Evolutionary conservation across 2,329 filamentous ascomycete species (phyloP), one percentile per base, ranked within the genome.

Genomic region (Phyllosticta paracitricarpa): DNA sequence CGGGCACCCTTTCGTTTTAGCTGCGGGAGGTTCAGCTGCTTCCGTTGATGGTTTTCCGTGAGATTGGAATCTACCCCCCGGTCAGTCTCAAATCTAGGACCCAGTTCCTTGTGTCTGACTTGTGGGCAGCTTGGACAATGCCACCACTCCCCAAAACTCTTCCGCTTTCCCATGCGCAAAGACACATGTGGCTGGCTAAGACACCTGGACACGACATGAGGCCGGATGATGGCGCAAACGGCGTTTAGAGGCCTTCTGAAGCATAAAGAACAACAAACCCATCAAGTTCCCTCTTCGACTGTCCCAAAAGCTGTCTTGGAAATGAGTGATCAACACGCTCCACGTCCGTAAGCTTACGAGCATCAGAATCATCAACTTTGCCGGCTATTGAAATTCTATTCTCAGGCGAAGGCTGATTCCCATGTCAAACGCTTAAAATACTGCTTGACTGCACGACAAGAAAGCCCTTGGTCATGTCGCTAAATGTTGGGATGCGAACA

Each of bases 11-110:
- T 81, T 69, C 73, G 79, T 51, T 75, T 82, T 67, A 76, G 75
- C 35, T 71, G 76, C 64, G 79, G 80, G 54, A 74, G 76, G 52
- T 77, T 82, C 67, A 81, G 76, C 69, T 84, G 81, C 70, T 83
- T 82, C 72, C 74, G 76, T 62, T 81, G 69, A 72, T 80, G 57
- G 56, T 48, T 48, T 48, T 7, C 40, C 4, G 40, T 48, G 40
- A 48, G 6, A 48, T n/a, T n/a, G 40, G 40, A 48, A 48, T 4
- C 40, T 7, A 48, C 33, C 33, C 33, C 33, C 33, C 33, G 33
- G 33, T 40, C 33, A n/a, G 40, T 48, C 14, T n/a, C 6, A 48
- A n/a, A n/a, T n/a, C 40, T 7, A 48, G 40, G 40, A 48, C 14
- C n/a, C 40, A 48, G 17, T 17, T 48, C 17, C 6, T 48, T 17